These are phyloP conservation scores for Kwoniella dejecticola DNA, from an alignment of 768 basidiomycete species.

Conservation along the genomic window DNA sequence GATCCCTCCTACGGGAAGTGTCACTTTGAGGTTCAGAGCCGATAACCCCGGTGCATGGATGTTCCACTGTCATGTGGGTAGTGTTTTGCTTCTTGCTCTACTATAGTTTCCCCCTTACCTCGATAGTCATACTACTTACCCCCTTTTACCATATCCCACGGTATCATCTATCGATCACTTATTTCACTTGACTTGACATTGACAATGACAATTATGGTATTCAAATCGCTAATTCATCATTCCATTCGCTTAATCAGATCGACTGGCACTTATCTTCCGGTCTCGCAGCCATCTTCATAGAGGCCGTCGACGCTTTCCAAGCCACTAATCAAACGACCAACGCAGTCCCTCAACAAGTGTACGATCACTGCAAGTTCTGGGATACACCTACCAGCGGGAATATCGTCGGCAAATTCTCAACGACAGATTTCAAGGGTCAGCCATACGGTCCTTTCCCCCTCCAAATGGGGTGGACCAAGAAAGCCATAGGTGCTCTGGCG, in stretches of 20 bases:
- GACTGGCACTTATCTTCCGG: constrained; percentile 60
- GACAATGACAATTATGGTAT: neutral
- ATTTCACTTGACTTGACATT: neutral
- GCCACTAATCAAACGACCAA: constrained; percentile 50
- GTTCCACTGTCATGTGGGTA: constrained; percentile 62
- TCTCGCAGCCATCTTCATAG: constrained; percentile 80
- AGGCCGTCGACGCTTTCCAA: constrained; percentile 75
- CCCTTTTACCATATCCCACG: too few species aligned
- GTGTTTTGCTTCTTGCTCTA: neutral
- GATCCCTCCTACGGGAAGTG: constrained; percentile 69
- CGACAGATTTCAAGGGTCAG: constrained; percentile 66
- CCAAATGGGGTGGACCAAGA: constrained; percentile 60
- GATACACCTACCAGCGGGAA: constrained; percentile 72
- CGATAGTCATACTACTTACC: too few species aligned
- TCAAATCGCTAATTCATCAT: neutral
- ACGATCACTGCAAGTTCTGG: constrained; percentile 72
- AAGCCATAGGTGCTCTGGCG: constrained; percentile 53
- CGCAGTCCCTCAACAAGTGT: constrained; percentile 62
- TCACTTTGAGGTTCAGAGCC: constrained; percentile 74
- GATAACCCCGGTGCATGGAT: constrained; percentile 88
- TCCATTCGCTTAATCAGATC: constrained; percentile 24
- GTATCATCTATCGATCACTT: too few species aligned
- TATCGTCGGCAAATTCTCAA: constrained; percentile 72
- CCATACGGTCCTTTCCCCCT: constrained; percentile 72
- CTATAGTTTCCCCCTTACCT: too few species aligned